Evolutionary conservation across 2,329 filamentous ascomycete species (phyloP), one percentile per base, ranked within the genome.

Genomic region (Helotiales sp.): DNA sequence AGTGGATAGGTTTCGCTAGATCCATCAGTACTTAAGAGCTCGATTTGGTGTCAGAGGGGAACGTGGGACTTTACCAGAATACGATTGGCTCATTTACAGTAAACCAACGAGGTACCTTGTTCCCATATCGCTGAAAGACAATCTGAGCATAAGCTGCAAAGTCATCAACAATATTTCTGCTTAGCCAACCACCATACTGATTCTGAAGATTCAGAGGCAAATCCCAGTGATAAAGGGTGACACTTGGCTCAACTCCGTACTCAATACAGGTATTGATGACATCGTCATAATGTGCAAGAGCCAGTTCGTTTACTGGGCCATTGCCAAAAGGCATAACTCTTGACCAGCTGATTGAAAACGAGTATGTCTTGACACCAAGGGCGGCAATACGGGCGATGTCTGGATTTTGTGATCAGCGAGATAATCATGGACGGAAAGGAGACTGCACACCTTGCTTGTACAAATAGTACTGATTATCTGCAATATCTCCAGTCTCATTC

Each of bases 141-240:
- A 82, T 73, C 56, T 80, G 77, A 34, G 77, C 80, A 53, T 83
- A 83, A 62, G 80, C 70, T 0, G 81, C 74, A 61, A 81, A 83
- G 13, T 77, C 77, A 34, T 79, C 77, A 15, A 75, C 70, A 38
- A 81, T 81, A 0, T 76, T 74, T 13, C 74, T 70, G 38, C 79
- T 77, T 19, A 79, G 72, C 63, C 75, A 78, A 0, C 67, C 75
- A 0, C 75, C 76, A 29, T 77, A 75, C 31, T 66, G 55, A 61
- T 76, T 73, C 40, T 78, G 69, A 53, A 79, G 65, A 31, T 60
- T 58, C 5, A 67, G 50, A 12, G 65, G 66, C 4, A 67, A 9
- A 65, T 67, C 44, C 64, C 59, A 79, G 61, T 82, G 79, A 31
- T 78, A 70, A 0, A 83, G 69, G 0, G 79, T 79, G 0, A 80